Base-by-base conservation (phyloP, 345 rosid genomes). In the Ceriops tagal region DNA sequence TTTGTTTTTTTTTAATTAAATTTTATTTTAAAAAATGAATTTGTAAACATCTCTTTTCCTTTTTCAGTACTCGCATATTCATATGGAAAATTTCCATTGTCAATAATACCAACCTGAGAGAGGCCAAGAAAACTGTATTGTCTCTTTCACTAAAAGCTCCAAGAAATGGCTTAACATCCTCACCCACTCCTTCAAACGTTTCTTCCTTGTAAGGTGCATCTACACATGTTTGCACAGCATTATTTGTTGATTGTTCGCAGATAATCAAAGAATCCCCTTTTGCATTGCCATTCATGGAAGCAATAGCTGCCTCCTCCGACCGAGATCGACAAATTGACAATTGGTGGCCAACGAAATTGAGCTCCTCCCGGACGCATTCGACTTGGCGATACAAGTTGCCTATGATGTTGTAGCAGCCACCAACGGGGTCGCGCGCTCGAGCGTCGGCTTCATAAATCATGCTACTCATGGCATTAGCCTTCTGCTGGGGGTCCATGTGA, bases 391-490 rank as follows among this genome's bases (percentile, higher is more conserved):
- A 15, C 57, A 79, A 61, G 32, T 71, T 68, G 9, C 5, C 5
- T 8, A 80, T 39, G 8, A 71, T 46, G 9, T 65, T 37, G 57
- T 31, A 37, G 55, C 82, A 68, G 7, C 91, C 91, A 4, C 79
- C 79, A 0, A 81, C 85, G 0, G 86, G 91, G 56, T 87, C 82
- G 3, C 4, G 5, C 4, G 79, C 83, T 16, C 87, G 81, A 24
- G 61, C 78, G 24, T 87, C 77, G n/a, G 86, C 79, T 34, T 87
- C 75, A 22, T 20, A 80, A 10, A 83, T 58, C 19, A 85, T 73
- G 21, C 76, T 77, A 5, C 20, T 30, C 47, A 78, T 63, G 49
- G 84, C 83, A 6, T 26, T n/a, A 3, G 4, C 37, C 1, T 71
- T 53, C 20, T 70, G 35, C n/a, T 60, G 15, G 13, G 61, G 73